Base-by-base conservation (phyloP, 129 eudicot genomes). In the Kitagawia praeruptora region DNA sequence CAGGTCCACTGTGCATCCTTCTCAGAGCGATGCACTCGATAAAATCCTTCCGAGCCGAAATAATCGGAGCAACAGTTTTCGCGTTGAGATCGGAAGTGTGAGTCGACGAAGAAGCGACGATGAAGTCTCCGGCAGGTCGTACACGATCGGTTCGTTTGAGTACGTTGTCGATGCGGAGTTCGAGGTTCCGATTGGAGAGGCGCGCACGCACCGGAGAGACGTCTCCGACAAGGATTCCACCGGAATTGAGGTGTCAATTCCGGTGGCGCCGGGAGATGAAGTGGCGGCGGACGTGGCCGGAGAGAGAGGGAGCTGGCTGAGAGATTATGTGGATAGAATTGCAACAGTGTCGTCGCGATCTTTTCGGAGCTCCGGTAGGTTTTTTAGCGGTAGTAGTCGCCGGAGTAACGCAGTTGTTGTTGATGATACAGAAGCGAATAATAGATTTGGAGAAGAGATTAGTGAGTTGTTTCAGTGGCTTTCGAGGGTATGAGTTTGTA, bases 391-490 rank as follows among this genome's bases (percentile, higher is more conserved):
- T 9, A 96, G 99, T 66, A 89, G 99, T 81, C 89, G 99, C 47
- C 92, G 96, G 86, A 89, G 84, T 45, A 93, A 89, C 56, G 69
- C 54, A 41, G 88, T 82, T 25, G 38, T 78, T 4, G 78, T 41
- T 18, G 98, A 88, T 51, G 97, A 92, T 42, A 53, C 86, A 70
- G 99, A 92, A 79, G 88, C 90, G 64, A 87, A 67, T 0, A 31
- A 79, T 70, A 85, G 91, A 19, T 81, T 84, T 73, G 97, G 99
- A 41, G 98, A 92, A 44, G 99, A 96, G 69, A 96, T 96, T 56
- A 89, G 95, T 25, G 98, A 96, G 64, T 79, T 96, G 70, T 96
- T 96, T 58, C 97, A 97, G 87, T 96, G 99, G 99, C 80, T 96
- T 7, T 96, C 99, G 44, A 94, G 97, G 82, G 93, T 90, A 79